These are phyloP conservation scores for Curvularia hawaiiensis DNA, from an alignment of 2,329 filamentous ascomycete species.

Conservation along the genomic window DNA sequence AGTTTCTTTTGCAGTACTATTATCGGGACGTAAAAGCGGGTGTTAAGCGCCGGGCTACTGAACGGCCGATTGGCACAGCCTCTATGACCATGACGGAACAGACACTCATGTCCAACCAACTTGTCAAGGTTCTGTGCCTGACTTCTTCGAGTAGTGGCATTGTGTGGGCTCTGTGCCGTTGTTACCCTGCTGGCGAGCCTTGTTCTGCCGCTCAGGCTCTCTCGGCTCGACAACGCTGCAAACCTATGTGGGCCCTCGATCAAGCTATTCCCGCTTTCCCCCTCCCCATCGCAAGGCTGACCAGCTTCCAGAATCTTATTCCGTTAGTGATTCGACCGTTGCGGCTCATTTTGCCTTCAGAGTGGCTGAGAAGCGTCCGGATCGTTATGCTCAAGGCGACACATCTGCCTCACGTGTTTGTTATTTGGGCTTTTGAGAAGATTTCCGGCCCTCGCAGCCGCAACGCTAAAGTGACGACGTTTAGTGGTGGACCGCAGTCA, in stretches of 20 bases:
- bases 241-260: constrained; percentile 14
- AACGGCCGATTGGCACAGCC: constrained; percentile 40
- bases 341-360: constrained; percentile 68
- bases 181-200: constrained; percentile 24
- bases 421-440: constrained; percentile 71
- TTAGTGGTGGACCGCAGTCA: constrained; percentile 43
- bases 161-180: constrained; percentile 8
- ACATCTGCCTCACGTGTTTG: constrained; percentile 70
- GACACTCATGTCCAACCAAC: constrained; percentile 24
- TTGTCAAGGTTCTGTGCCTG: constrained; percentile 11
- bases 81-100: constrained; percentile 19
- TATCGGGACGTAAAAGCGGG: constrained; percentile 32
- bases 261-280: constrained; percentile 1
- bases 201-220: constrained; percentile 36
- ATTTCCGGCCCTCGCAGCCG: constrained; percentile 34
- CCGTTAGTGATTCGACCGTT: constrained; percentile 75
- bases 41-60: constrained; percentile 42
- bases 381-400: constrained; percentile 65
- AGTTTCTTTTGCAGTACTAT: constrained; percentile 38
- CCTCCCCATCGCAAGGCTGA: constrained; percentile 36
- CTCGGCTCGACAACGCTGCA: constrained; percentile 11
- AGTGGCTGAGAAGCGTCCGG: constrained; percentile 65
- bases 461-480: constrained; percentile 29
- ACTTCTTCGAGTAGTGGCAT: constrained; percentile 6
- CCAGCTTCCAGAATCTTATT: constrained; percentile 66